These are phyloP conservation scores for Carpinus viminea DNA, from an alignment of 306 rosid genomes.

Conservation along the genomic window DNA sequence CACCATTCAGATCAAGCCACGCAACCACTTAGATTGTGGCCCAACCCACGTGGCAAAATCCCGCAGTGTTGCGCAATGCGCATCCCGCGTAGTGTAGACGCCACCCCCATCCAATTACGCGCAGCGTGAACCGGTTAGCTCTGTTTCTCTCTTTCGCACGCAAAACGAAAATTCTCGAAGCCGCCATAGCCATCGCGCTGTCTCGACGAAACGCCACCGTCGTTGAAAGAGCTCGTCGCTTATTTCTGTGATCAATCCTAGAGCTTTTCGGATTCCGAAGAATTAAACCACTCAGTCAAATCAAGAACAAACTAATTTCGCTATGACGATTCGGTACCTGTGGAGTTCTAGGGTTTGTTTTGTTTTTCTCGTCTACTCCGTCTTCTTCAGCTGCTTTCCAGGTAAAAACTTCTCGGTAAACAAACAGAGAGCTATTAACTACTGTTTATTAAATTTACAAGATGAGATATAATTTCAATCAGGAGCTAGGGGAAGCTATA, in stretches of 20 bases:
- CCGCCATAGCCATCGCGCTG: not conserved
- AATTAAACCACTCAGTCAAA: not conserved
- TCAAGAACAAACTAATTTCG: not conserved
- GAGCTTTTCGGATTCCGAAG: not conserved
- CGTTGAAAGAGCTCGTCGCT: not conserved
- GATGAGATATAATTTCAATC: not conserved
- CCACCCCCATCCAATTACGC: not conserved
- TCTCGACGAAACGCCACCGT: slow-evolving; percentile 14
- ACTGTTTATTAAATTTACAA: not conserved
- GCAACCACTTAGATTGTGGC: not conserved
- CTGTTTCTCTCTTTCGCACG: not conserved
- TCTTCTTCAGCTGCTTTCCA: slow-evolving; percentile 46
- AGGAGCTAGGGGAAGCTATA: not conserved
- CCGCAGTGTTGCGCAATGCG: not conserved
- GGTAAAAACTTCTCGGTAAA: slow-evolving; percentile 38
- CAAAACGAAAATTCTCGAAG: not conserved
- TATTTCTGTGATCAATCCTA: slow-evolving; percentile 1
- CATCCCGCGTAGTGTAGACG: not conserved
- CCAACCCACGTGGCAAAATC: slow-evolving; percentile 24
- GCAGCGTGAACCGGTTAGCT: slow-evolving; percentile 31
- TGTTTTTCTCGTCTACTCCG: slow-evolving; percentile 28
- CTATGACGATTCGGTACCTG: slow-evolving; percentile 50
- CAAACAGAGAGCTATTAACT: not conserved
- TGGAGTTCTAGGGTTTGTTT: slow-evolving; percentile 29
- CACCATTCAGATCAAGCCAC: slow-evolving; percentile 9